phyloP scores from a whole-genome alignment of 352 stramenopile genomes.

The Phytophthora europaea region DNA sequence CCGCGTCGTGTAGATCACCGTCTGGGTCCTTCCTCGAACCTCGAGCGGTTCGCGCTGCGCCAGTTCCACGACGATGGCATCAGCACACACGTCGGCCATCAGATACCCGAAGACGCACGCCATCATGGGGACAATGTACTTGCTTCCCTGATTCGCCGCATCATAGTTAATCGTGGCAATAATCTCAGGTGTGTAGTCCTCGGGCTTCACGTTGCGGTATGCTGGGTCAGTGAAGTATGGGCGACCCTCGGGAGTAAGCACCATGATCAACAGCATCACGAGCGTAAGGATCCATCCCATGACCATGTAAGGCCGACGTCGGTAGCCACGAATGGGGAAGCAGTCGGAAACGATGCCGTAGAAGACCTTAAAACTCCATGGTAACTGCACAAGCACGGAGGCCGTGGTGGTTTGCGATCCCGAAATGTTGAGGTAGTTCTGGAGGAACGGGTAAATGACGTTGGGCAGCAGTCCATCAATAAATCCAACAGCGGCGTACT shows the following conservation, averaged over 20 bases:
- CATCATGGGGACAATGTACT: slow-evolving; percentile 61
- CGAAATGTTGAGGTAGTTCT: slow-evolving; percentile 67
- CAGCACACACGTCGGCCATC: slow-evolving; percentile 56
- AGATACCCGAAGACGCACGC: slow-evolving; percentile 57
- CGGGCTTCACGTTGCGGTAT: slow-evolving; percentile 49
- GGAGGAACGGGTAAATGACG: slow-evolving; percentile 64
- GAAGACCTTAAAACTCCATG: slow-evolving; percentile 77
- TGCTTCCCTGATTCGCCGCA: slow-evolving; percentile 42
- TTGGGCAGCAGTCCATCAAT: slow-evolving; percentile 59
- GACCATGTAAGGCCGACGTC: slow-evolving; percentile 65
- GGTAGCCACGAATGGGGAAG: slow-evolving; percentile 64
- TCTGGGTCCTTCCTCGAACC: slow-evolving; percentile 58
- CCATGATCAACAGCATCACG: slow-evolving; percentile 56
- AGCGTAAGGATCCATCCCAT: slow-evolving; percentile 56
- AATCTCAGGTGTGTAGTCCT: slow-evolving; percentile 55
- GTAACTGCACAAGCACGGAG: slow-evolving; percentile 52
- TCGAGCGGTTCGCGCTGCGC: slow-evolving; percentile 58
- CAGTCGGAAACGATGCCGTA: slow-evolving; percentile 72
- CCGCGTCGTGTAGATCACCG: slow-evolving; percentile 60
- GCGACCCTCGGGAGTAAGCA: slow-evolving; percentile 32
- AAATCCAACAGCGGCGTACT: slow-evolving; percentile 67
- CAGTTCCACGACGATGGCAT: slow-evolving; percentile 61
- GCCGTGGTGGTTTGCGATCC: slow-evolving; percentile 56
- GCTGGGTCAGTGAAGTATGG: slow-evolving; percentile 53
- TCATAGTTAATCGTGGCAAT: slow-evolving; percentile 48